Percentiles rank a stretch among this genome's conserved stretches.
phyloP scores from a whole-genome alignment of 2,329 filamentous ascomycete species.

The Xylariaceae sp. region DNA sequence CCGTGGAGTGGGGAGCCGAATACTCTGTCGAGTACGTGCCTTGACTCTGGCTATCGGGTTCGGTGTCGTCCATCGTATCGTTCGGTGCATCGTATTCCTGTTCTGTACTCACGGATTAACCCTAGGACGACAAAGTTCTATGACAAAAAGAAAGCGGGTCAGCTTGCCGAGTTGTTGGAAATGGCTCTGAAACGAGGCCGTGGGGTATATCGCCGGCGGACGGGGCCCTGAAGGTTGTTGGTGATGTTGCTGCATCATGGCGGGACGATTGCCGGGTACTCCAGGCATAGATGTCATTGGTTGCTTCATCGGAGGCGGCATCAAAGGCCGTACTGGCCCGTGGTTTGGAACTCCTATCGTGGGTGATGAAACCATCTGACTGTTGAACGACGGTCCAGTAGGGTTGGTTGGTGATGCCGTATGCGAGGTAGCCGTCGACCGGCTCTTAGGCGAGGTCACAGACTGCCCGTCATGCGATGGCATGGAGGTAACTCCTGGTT shows the following conservation, averaged over 20 bases:
- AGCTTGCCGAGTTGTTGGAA: slow-evolving; percentile 93
- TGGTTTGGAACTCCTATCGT: slow-evolving; percentile 45
- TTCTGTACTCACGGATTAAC: slow-evolving; percentile 71
- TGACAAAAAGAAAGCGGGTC: slow-evolving; percentile 48
- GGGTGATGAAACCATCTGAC: slow-evolving; percentile 41
- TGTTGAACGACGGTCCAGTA: slow-evolving; percentile 37
- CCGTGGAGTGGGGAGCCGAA: slow-evolving; percentile 40
- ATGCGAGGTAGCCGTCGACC: slow-evolving; percentile 80
- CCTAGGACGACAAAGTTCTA: slow-evolving; percentile 64
- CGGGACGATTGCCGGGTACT: slow-evolving; percentile 31
- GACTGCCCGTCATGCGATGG: slow-evolving; percentile 53
- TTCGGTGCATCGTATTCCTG: slow-evolving; percentile 93
- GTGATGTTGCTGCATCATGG: slow-evolving; percentile 28
- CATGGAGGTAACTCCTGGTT: slow-evolving; percentile 47
- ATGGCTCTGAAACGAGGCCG: slow-evolving; percentile 82
- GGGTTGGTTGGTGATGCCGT: slow-evolving; percentile 53
- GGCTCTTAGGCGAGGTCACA: slow-evolving; percentile 62
- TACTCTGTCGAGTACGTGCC: slow-evolving; percentile 60
- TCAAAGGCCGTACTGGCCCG: slow-evolving; percentile 39
- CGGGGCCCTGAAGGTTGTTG: slow-evolving; percentile 35
- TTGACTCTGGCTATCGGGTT: slow-evolving; percentile 65
- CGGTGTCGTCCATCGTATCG: slow-evolving; percentile 82
- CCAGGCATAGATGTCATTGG: slow-evolving; percentile 33
- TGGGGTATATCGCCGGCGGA: slow-evolving; percentile 62
- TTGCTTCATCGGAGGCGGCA: slow-evolving; percentile 40